Percentiles rank a stretch among this genome's conserved stretches.
phyloP scores from a whole-genome alignment of 179 eudicot species.

The Vitellaria paradoxa region DNA sequence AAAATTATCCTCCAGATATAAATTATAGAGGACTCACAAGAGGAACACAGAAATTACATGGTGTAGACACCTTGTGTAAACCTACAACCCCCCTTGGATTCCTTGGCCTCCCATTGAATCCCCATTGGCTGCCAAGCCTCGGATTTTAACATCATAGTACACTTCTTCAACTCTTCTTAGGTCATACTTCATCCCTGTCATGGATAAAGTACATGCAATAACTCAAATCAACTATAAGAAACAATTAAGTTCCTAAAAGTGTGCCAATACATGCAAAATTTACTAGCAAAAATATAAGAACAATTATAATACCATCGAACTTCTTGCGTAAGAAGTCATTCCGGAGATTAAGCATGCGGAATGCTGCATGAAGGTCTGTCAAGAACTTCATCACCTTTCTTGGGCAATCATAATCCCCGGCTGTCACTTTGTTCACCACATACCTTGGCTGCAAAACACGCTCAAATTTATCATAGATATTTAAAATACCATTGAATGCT shows the following conservation, averaged over 20 bases:
- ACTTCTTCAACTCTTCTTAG: constrained; percentile 94
- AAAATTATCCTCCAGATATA: not conserved
- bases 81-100: constrained; percentile 28
- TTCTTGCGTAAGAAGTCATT: constrained; percentile 95
- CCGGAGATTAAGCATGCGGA: constrained; percentile 96
- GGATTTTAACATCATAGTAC: constrained; percentile 88
- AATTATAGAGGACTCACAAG: not conserved
- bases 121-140: constrained; percentile 61
- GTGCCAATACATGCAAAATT: not conserved
- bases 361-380: constrained; percentile 94
- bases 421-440: constrained; percentile 92
- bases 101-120: constrained; percentile 40
- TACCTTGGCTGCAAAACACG: constrained; percentile 78
- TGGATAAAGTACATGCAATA: not conserved
- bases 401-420: constrained; percentile 94
- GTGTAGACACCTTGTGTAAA: not conserved
- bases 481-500: not conserved
- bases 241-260: not conserved
- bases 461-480: not conserved
- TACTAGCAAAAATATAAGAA: not conserved
- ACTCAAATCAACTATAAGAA: not conserved
- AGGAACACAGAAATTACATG: not conserved
- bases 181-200: constrained; percentile 95
- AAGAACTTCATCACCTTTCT: constrained; percentile 80
- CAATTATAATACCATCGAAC: constrained; percentile 63